These are phyloP conservation scores for Trichophyton mentagrophytes DNA, from an alignment of 2,329 filamentous ascomycete species.

Conservation along the genomic window DNA sequence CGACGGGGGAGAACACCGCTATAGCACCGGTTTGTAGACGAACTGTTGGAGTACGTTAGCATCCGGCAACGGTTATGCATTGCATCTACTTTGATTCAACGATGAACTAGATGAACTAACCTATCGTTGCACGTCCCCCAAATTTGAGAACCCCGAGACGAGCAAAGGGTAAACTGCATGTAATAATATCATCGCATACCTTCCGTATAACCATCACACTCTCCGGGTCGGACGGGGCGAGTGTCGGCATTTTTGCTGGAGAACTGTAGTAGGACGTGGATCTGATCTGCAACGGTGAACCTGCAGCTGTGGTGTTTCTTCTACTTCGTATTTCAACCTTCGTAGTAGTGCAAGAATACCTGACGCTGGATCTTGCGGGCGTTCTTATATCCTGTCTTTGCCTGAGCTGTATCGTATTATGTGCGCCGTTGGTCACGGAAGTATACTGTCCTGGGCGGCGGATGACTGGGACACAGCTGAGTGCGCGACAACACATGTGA, in stretches of 20 bases:
- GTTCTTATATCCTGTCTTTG: background rate
- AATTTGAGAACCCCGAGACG: constrained; percentile 69
- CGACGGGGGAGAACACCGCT: constrained; percentile 84
- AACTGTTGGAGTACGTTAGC: constrained; percentile 38
- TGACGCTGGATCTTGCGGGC: background rate
- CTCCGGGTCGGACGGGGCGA: constrained; percentile 58
- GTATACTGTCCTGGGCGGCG: background rate
- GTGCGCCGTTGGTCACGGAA: background rate
- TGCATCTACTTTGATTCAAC: background rate
- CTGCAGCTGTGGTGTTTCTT: background rate
- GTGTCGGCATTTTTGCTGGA: constrained; percentile 16
- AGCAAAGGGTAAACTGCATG: constrained; percentile 58
- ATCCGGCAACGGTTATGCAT: no score
- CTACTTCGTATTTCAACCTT: background rate
- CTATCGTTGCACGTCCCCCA: constrained; percentile 75
- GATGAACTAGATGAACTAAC: constrained; percentile 38
- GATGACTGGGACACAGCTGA: background rate
- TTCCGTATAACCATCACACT: constrained; percentile 84
- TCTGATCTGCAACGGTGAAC: background rate
- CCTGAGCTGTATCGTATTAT: background rate
- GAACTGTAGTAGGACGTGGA: background rate
- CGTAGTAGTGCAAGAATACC: background rate
- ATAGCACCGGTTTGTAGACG: constrained; percentile 64
- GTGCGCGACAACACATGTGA: background rate
- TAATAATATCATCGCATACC: constrained; percentile 52